Evolutionary conservation across 192 early-diverging fungal species (phyloP).

Genomic region (Coemansia sp.): DNA sequence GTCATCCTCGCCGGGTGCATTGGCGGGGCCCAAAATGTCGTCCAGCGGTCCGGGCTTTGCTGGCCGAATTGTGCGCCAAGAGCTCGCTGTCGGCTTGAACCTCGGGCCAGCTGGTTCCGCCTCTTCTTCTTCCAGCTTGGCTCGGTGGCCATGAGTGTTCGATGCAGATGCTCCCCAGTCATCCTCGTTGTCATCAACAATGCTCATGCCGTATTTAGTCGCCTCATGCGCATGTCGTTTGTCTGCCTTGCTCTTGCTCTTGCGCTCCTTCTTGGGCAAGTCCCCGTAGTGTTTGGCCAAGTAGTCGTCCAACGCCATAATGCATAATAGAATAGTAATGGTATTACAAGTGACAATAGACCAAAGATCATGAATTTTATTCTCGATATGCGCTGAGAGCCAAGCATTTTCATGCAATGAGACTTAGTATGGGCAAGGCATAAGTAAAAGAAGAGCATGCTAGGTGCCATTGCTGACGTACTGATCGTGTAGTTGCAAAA

Average conservation of each 20-base stretch:
- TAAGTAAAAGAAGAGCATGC: background rate
- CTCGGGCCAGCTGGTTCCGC: background rate
- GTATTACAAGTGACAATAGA: background rate
- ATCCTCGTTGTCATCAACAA: conserved; percentile 33
- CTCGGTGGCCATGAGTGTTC: background rate
- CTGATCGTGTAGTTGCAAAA: conserved; percentile 26
- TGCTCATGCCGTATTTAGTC: conserved; percentile 7
- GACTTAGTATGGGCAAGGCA: background rate
- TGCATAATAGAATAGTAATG: background rate
- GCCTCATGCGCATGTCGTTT: background rate
- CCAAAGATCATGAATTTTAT: background rate
- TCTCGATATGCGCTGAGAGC: background rate
- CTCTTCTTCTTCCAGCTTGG: background rate
- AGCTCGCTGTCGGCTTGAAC: conserved; percentile 17
- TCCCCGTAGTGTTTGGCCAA: conserved; percentile 49
- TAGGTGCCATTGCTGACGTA: conserved; percentile 6
- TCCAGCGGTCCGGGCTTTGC: conserved; percentile 5
- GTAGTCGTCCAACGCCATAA: conserved; percentile 42
- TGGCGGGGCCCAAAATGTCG: background rate
- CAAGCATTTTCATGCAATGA: background rate
- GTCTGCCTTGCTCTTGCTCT: conserved; percentile 9
- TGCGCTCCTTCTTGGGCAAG: conserved; percentile 9
- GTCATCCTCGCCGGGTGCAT: background rate
- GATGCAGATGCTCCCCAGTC: background rate
- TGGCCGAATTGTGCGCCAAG: conserved; percentile 12